These are phyloP conservation scores for Prillingera fragicola DNA, from an alignment of 1,284 basidiomycete genomes.

Conservation along the genomic window DNA sequence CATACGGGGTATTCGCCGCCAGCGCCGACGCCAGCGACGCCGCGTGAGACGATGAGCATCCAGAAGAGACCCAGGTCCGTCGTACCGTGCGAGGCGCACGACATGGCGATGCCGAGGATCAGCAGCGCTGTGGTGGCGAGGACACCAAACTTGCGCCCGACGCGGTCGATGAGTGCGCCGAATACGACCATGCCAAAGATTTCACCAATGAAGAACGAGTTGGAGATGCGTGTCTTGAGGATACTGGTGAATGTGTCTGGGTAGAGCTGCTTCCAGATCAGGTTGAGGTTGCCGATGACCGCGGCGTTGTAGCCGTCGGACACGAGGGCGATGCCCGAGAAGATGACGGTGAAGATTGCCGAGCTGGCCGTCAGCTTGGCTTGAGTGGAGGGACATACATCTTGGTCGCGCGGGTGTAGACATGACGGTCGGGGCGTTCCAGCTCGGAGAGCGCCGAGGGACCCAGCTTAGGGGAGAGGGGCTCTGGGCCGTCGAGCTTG, in stretches of 20 bases:
- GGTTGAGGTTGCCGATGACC: constrained; percentile 17
- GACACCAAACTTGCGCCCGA: constrained; percentile 31
- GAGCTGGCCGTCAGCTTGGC: constrained; percentile 7
- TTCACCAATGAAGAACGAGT: constrained; percentile 27
- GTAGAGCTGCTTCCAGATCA: constrained; percentile 17
- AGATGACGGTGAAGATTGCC: constrained; percentile 15
- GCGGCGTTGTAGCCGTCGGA: constrained; percentile 33
- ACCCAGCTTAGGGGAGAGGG: background rate
- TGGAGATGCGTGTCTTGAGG: constrained; percentile 29
- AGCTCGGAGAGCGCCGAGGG: constrained; percentile 10
- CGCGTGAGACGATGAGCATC: constrained; percentile 67
- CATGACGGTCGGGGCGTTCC: constrained; percentile 9
- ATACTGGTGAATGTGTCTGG: constrained; percentile 14
- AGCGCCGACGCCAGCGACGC: constrained; percentile 64
- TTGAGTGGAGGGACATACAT: background rate
- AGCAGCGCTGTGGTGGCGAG: constrained; percentile 27
- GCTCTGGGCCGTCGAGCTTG: constrained; percentile 2
- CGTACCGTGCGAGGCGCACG: constrained; percentile 19
- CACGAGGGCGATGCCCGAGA: constrained; percentile 26
- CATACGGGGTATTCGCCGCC: constrained; percentile 72
- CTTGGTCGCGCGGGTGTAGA: constrained; percentile 12
- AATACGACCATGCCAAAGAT: constrained; percentile 25
- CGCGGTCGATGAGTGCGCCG: constrained; percentile 26
- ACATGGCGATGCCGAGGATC: constrained; percentile 26
- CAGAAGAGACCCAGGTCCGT: constrained; percentile 55